phyloP scores from a whole-genome alignment of 805 yeast species.

The Myxozyma neotropica region DNA sequence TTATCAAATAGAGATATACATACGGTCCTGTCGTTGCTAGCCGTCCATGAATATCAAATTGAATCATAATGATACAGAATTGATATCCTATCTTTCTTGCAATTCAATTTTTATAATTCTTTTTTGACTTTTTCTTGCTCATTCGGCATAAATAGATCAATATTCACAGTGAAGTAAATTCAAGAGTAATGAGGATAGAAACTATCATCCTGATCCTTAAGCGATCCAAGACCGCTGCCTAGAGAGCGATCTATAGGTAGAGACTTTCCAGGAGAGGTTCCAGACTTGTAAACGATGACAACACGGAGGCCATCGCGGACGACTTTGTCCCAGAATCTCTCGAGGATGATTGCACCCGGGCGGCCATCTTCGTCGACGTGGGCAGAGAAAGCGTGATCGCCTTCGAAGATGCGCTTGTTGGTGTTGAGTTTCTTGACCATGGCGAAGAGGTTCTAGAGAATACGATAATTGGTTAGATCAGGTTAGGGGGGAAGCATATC shows the following conservation, averaged over 20 bases:
- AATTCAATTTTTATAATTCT: no score
- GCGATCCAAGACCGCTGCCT: conserved; percentile 24
- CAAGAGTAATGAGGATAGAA: conserved; percentile 29
- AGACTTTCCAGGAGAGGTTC: background rate
- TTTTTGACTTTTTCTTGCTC: no score
- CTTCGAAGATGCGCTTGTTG: conserved; percentile 22
- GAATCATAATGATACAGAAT: no score
- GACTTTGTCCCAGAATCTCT: conserved; percentile 34
- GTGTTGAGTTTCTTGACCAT: conserved; percentile 33
- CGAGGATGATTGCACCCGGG: conserved; percentile 33
- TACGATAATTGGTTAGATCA: background rate
- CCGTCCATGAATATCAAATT: no score
- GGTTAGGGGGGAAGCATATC: background rate
- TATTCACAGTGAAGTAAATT: no score
- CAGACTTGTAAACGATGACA: conserved; percentile 21
- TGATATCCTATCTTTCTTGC: no score
- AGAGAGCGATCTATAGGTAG: conserved; percentile 33
- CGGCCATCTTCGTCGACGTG: conserved; percentile 33
- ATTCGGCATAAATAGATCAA: no score
- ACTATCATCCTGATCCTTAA: conserved; percentile 29
- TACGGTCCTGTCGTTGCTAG: no score
- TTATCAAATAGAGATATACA: no score
- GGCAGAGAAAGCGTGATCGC: conserved; percentile 31
- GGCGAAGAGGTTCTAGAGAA: conserved; percentile 19
- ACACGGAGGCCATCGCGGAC: conserved; percentile 34